Percentiles rank a stretch among this genome's conserved stretches.
phyloP scores from a whole-genome alignment of 345 rosid genomes.

The Dipteronia sinensis region DNA sequence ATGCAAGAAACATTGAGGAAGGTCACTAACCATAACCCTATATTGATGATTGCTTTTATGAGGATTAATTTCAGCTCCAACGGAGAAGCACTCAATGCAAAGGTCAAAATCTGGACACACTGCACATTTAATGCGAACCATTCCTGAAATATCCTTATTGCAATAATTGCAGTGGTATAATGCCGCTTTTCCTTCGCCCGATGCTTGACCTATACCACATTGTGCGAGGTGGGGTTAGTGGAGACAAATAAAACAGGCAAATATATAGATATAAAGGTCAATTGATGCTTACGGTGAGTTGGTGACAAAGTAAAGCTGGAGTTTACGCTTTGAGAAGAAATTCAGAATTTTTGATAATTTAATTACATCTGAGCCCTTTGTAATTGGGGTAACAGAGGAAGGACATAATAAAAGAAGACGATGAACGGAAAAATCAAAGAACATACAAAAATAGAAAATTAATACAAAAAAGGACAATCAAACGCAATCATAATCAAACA shows the following conservation, averaged over 20 bases:
- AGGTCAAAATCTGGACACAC: conserved; percentile 89
- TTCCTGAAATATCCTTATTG: conserved; percentile 81
- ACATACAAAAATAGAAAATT: neutral
- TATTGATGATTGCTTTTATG: conserved; percentile 80
- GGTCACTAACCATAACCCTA: conserved; percentile 79
- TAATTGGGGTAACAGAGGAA: conserved; percentile 1
- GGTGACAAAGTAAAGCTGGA: neutral
- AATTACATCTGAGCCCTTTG: neutral
- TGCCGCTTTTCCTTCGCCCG: conserved; percentile 50
- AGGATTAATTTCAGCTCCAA: conserved; percentile 78
- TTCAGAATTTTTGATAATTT: neutral
- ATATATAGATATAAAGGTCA: neutral
- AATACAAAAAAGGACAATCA: neutral
- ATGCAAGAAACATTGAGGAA: neutral
- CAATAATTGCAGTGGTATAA: conserved; percentile 92
- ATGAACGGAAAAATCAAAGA: neutral
- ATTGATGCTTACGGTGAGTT: neutral
- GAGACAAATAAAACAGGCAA: conserved; percentile 1
- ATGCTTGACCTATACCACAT: conserved; percentile 44
- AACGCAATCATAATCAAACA: neutral
- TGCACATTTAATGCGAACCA: conserved; percentile 85
- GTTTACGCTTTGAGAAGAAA: neutral
- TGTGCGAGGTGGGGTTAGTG: neutral
- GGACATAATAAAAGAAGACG: neutral
- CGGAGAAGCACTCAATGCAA: conserved; percentile 84